phyloP scores from a whole-genome alignment of 2,329 filamentous ascomycete species.

The Neopestalotiopsis clavispora region DNA sequence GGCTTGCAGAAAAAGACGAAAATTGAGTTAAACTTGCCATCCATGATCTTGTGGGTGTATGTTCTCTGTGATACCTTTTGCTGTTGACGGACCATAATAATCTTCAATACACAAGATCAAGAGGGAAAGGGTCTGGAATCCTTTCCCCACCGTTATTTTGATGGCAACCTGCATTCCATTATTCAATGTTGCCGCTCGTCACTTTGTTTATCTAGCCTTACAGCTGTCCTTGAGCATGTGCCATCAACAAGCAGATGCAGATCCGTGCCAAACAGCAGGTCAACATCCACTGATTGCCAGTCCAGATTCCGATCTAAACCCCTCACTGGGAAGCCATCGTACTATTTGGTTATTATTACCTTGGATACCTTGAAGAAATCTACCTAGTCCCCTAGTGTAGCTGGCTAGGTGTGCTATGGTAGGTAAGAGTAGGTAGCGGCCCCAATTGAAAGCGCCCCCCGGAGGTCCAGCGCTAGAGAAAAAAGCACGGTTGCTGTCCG shows the following conservation, averaged over 20 bases:
- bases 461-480: neutral
- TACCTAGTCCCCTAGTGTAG: too few species aligned
- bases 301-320: neutral
- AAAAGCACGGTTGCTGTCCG: neutral
- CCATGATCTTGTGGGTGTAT: too few species aligned
- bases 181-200: neutral
- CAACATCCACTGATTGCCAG: neutral
- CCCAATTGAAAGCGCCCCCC: too few species aligned
- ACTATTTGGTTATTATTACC: neutral
- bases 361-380: neutral
- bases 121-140: neutral
- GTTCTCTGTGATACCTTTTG: neutral
- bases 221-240: neutral
- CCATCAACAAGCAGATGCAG: neutral
- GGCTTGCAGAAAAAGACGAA: too few species aligned
- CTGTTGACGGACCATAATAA: neutral
- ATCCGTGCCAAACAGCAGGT: neutral
- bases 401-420: too few species aligned
- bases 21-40: too few species aligned
- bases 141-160: neutral
- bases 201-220: neutral
- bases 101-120: neutral
- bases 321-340: neutral
- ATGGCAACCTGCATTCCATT: slow-evolving; percentile 5
- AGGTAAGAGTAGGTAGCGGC: neutral